Percentiles rank a stretch among this genome's conserved stretches.
Conservation (phyloP, 2,329 filamentous ascomycete genomes). For the Ophiostoma triangulosporum region DNA sequence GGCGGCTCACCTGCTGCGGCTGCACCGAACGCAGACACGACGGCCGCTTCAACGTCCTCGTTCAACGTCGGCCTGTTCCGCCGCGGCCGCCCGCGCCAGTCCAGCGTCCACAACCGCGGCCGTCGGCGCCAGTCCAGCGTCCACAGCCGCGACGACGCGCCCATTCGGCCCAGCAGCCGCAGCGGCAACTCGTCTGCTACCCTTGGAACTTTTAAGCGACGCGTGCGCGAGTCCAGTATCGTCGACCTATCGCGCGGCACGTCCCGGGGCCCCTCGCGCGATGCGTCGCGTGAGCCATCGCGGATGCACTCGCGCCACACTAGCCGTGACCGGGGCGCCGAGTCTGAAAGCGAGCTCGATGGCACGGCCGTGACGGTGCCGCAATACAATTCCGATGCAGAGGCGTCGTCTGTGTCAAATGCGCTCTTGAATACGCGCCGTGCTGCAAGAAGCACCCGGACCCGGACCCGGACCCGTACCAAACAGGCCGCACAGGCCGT, state of each 20-base stretch:
- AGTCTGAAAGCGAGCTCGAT: slow-evolving; percentile 11
- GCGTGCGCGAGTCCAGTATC: slow-evolving; percentile 48
- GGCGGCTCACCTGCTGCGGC: slow-evolving; percentile 2
- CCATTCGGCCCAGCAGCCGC: slow-evolving; percentile 40
- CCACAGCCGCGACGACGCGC: slow-evolving; percentile 34
- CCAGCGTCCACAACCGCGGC: slow-evolving; percentile 36
- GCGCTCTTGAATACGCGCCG: background rate
- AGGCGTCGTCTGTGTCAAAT: background rate
- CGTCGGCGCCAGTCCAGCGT: slow-evolving; percentile 38
- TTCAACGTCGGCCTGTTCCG: slow-evolving; percentile 34
- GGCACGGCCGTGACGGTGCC: background rate
- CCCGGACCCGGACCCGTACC: background rate
- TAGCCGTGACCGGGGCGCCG: slow-evolving; percentile 9
- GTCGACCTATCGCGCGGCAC: slow-evolving; percentile 26
- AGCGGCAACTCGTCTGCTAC: slow-evolving; percentile 29
- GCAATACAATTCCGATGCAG: slow-evolving; percentile 4
- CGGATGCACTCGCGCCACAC: slow-evolving; percentile 23
- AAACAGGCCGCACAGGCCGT: background rate
- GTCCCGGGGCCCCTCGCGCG: slow-evolving; percentile 21
- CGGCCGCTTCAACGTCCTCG: slow-evolving; percentile 27
- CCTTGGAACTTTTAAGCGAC: slow-evolving; percentile 43
- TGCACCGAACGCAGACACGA: slow-evolving; percentile 18
- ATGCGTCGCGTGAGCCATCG: background rate
- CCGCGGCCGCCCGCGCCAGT: slow-evolving; percentile 30
- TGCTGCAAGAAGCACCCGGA: background rate